A percentile compares a stretch with the other conserved stretches of the same genome.
These are phyloP conservation scores for Aspergillus sp. DNA, from an alignment of 2,329 filamentous ascomycete species.

Conservation along the genomic window DNA sequence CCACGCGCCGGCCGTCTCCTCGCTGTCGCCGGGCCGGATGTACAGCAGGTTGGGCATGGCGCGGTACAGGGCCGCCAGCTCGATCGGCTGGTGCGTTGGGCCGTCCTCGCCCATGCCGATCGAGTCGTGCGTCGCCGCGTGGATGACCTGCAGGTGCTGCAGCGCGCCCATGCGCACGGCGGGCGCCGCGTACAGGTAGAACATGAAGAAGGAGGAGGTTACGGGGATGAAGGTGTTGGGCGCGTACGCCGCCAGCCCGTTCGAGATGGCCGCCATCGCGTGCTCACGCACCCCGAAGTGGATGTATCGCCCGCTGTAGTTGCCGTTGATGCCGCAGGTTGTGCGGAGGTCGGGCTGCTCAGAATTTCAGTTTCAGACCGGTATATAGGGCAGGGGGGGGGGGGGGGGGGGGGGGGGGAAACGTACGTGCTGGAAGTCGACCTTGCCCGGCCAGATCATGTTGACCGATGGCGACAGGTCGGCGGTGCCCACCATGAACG, in stretches of 20 bases:
- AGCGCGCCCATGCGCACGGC: constrained; percentile 62
- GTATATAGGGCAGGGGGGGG: background rate
- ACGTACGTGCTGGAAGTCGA: constrained; percentile 52
- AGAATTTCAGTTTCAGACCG: constrained; percentile 12
- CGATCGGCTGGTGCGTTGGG: constrained; percentile 63
- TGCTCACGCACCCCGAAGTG: constrained; percentile 63
- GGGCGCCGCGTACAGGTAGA: constrained; percentile 58
- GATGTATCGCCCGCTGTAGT: constrained; percentile 51
- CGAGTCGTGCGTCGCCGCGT: constrained; percentile 62
- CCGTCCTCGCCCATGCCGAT: constrained; percentile 62
- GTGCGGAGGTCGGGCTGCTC: constrained; percentile 30
- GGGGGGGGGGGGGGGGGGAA: background rate
- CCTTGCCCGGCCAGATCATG: constrained; percentile 55
- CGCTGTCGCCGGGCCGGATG: constrained; percentile 59
- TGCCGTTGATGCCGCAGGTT: constrained; percentile 44
- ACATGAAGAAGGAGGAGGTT: constrained; percentile 64
- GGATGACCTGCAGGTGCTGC: constrained; percentile 55
- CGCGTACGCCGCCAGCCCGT: constrained; percentile 62
- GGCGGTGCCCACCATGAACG: constrained; percentile 55
- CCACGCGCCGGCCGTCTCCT: constrained; percentile 53
- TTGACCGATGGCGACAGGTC: constrained; percentile 55
- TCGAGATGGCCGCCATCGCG: constrained; percentile 76
- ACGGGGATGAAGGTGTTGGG: constrained; percentile 57
- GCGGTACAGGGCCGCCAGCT: constrained; percentile 56
- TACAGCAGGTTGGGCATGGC: constrained; percentile 64